A percentile compares a stretch with the other conserved stretches of the same genome.
Evolutionary conservation across 2,329 filamentous ascomycete species (phyloP).

Genomic region (Fusarium musae): DNA sequence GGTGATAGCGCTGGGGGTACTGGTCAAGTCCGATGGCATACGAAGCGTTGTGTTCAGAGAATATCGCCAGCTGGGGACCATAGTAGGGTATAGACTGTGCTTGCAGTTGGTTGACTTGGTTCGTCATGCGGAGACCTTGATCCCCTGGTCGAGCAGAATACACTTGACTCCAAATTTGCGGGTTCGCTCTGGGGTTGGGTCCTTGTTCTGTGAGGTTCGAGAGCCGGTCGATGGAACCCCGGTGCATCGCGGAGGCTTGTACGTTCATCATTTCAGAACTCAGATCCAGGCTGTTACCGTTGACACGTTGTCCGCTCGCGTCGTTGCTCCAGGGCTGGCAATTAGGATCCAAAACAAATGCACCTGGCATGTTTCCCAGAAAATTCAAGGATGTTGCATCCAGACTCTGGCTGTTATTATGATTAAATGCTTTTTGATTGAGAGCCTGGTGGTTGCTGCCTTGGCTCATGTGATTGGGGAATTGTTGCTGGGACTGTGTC

Average conservation of each 20-base stretch:
- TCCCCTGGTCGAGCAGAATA: slow-evolving; percentile 50
- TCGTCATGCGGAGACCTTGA: slow-evolving; percentile 51
- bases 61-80: slow-evolving; percentile 44
- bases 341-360: slow-evolving; percentile 60
- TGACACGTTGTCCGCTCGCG: slow-evolving; percentile 36
- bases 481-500: slow-evolving; percentile 58
- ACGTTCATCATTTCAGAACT: slow-evolving; percentile 47
- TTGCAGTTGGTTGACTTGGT: slow-evolving; percentile 41
- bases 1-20: slow-evolving; percentile 51
- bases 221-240: slow-evolving; percentile 54
- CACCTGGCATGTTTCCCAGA: slow-evolving; percentile 23
- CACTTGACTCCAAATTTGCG: slow-evolving; percentile 53
- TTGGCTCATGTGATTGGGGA: slow-evolving; percentile 57
- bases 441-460: slow-evolving; percentile 52
- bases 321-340: slow-evolving; percentile 59
- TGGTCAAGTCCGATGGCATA: slow-evolving; percentile 52
- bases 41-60: slow-evolving; percentile 46
- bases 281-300: slow-evolving; percentile 33
- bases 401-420: slow-evolving; percentile 50
- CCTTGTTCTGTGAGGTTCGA: slow-evolving; percentile 48
- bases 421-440: slow-evolving; percentile 27
- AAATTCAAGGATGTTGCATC: slow-evolving; percentile 45
- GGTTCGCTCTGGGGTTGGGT: slow-evolving; percentile 43
- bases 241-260: slow-evolving; percentile 47
- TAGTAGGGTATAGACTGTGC: slow-evolving; percentile 49